A percentile compares a stretch with the other conserved stretches of the same genome.
Conservation (phyloP, 768 basidiomycete species). For the Russula earlei region DNA sequence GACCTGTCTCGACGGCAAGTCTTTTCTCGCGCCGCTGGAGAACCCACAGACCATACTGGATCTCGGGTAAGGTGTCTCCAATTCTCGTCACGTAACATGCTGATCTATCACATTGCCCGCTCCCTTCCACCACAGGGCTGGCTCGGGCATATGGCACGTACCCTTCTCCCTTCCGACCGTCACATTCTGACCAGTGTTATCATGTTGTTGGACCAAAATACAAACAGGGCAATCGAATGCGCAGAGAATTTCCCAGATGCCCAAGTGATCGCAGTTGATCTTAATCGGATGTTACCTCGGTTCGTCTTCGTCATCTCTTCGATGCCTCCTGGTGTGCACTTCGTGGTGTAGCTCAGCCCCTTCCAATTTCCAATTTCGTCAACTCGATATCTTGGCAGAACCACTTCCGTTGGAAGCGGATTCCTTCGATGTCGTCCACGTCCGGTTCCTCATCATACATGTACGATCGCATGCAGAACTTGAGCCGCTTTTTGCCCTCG, state of each 20-base stretch:
- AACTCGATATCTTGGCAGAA: constrained; percentile 20
- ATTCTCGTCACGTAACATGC: background rate
- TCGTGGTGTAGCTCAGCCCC: constrained; percentile 16
- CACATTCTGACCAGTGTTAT: background rate
- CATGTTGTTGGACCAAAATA: background rate
- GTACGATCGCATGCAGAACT: constrained; percentile 7
- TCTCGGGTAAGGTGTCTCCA: constrained; percentile 18
- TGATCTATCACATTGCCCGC: too few species aligned
- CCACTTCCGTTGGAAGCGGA: constrained; percentile 17
- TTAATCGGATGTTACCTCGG: constrained; percentile 19
- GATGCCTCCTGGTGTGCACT: background rate
- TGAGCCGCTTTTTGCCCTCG: background rate
- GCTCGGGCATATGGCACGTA: constrained; percentile 12
- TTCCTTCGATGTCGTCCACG: constrained; percentile 23
- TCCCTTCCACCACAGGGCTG: background rate
- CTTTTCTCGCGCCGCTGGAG: constrained; percentile 16
- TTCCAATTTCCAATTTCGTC: constrained; percentile 20
- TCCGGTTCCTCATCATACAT: constrained; percentile 22
- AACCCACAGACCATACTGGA: constrained; percentile 22
- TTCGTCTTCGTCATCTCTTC: background rate
- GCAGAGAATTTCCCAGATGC: constrained; percentile 15
- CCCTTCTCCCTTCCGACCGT: background rate
- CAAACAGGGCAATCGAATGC: constrained; percentile 22
- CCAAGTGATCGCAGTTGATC: constrained; percentile 21
- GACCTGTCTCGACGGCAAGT: constrained; percentile 15